Conservation (phyloP, 305 asterid species). For the Fraxinus floribunda region DNA sequence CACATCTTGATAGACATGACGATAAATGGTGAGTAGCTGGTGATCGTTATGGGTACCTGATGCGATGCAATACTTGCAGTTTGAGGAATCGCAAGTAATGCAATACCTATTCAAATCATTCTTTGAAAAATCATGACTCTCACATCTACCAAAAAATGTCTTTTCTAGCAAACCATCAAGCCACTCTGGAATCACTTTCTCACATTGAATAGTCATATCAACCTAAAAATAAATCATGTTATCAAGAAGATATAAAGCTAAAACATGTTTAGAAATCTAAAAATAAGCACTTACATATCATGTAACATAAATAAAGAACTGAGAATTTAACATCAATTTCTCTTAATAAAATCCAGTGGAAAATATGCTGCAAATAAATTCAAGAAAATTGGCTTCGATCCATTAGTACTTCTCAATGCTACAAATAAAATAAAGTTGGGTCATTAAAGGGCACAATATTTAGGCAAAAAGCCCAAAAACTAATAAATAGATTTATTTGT, state of each 20-base stretch:
- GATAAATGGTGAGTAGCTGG: conserved; percentile 28
- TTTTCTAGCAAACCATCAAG: conserved; percentile 21
- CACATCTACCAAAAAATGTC: conserved; percentile 35
- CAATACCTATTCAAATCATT: conserved; percentile 37
- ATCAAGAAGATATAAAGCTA: neutral
- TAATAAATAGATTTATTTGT: neutral
- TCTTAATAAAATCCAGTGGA: neutral
- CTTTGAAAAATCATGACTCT: conserved; percentile 22
- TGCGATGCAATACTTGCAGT: conserved; percentile 31
- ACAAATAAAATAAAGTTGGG: neutral
- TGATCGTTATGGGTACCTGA: conserved; percentile 21
- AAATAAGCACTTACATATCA: neutral
- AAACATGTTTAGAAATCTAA: neutral
- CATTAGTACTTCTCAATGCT: neutral
- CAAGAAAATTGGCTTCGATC: neutral
- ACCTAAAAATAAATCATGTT: neutral
- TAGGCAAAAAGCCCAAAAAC: neutral
- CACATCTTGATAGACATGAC: conserved; percentile 46
- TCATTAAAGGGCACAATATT: neutral
- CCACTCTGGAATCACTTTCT: conserved; percentile 29
- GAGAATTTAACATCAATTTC: neutral
- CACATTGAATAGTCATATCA: neutral
- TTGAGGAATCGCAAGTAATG: conserved; percentile 28
- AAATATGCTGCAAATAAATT: neutral
- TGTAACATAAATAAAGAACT: neutral